A percentile compares a stretch with the other conserved stretches of the same genome.
phyloP scores from a whole-genome alignment of 2,329 filamentous ascomycete species.

The Exophiala sideris region DNA sequence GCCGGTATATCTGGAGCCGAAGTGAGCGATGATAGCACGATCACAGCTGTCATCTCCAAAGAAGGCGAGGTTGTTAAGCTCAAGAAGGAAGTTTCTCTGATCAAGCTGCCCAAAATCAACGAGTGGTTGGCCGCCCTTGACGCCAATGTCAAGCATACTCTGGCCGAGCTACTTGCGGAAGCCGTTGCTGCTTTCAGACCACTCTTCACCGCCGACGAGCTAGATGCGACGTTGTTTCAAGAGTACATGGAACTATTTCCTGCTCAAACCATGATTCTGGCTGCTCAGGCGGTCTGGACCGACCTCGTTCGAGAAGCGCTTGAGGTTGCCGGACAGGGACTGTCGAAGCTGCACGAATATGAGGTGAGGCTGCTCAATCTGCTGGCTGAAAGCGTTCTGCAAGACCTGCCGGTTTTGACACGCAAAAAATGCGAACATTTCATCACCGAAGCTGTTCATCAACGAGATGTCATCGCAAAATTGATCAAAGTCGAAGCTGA shows the following conservation, averaged over 20 bases:
- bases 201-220: conserved; percentile 67
- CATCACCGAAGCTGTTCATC: conserved; percentile 98
- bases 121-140: conserved; percentile 97
- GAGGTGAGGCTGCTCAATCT: conserved; percentile 82
- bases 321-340: conserved; percentile 63
- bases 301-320: conserved; percentile 77
- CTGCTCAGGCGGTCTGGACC: conserved; percentile 92
- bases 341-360: conserved; percentile 71
- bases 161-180: conserved; percentile 85
- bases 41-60: conserved; percentile 90
- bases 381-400: conserved; percentile 83
- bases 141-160: conserved; percentile 85
- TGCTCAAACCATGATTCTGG: conserved; percentile 91
- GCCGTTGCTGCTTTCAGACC: conserved; percentile 78
- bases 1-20: conserved; percentile 86
- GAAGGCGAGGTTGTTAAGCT: conserved; percentile 86
- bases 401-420: conserved; percentile 79
- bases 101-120: conserved; percentile 95
- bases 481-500: conserved; percentile 72
- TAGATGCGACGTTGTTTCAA: conserved; percentile 68
- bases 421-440: conserved; percentile 97
- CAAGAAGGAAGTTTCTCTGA: conserved; percentile 85
- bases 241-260: conserved; percentile 82
- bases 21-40: conserved; percentile 86
- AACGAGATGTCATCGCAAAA: conserved; percentile 88